These are phyloP conservation scores for Zea mays DNA, from an alignment of 176 grass and related monocot species.

Conservation along the genomic window Zm-B73-REFERENCE-NAM-5.0 NC_050098.1:188557501-188558000, in stretches of 20 bases:
- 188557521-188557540: not conserved
- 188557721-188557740: slow-evolving; percentile 11
- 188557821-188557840: slow-evolving; percentile 22
- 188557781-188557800: slow-evolving; percentile 48
- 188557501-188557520: slow-evolving; percentile 24
- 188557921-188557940: slow-evolving; percentile 2
- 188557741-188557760: slow-evolving; percentile 37
- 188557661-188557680: not conserved
- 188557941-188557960: not conserved
- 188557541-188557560: slow-evolving; percentile 16
- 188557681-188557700: not conserved
- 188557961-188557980: not conserved
- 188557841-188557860: not conserved
- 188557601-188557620: not conserved
- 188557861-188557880: not conserved
- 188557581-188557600: no score
- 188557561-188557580: slow-evolving; percentile 1
- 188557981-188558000: not conserved
- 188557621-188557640: not conserved
- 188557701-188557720: not conserved
- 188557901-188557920: slow-evolving; percentile 4
- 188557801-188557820: slow-evolving; percentile 19
- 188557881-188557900: not conserved
- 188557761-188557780: slow-evolving; percentile 8
- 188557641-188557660: not conserved